Evolutionary conservation across 768 basidiomycete genomes (phyloP).

Genomic region (Phanerochaete carnosa): DNA sequence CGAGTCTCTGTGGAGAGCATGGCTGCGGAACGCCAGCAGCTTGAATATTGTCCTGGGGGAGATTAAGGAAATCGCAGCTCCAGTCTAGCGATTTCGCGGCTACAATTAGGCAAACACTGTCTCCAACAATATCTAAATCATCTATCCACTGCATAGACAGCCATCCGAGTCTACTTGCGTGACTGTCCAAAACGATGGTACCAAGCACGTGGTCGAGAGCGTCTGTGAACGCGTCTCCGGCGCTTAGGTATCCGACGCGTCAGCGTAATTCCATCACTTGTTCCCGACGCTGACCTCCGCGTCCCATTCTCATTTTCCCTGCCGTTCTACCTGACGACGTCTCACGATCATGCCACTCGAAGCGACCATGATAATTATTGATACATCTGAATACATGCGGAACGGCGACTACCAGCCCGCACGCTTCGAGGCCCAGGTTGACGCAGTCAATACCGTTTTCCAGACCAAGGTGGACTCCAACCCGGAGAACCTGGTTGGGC

Average conservation of each 20-base stretch:
- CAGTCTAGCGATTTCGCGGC: no score
- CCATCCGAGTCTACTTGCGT: no score
- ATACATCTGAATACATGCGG: constrained; percentile 97
- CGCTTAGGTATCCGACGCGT: constrained; percentile 8
- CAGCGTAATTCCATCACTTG: constrained; percentile 9
- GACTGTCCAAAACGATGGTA: no score
- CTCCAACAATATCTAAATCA: no score
- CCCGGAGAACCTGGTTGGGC: constrained; percentile 94
- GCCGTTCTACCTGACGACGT: neutral
- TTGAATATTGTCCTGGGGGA: no score
- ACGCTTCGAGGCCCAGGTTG: constrained; percentile 86
- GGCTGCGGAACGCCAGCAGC: no score
- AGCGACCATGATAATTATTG: constrained; percentile 96
- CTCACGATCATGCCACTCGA: constrained; percentile 84
- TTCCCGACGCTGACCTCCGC: constrained; percentile 9
- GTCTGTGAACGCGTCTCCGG: neutral
- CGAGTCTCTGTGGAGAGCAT: no score
- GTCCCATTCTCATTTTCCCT: neutral
- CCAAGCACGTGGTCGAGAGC: no score
- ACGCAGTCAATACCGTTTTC: constrained; percentile 88
- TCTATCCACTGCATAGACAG: no score
- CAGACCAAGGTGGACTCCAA: constrained; percentile 93
- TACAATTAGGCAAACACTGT: no score
- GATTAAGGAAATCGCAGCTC: no score
- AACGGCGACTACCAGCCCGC: constrained; percentile 90